phyloP scores from a whole-genome alignment of 257 asterid species.

The Petrea volubilis region DNA sequence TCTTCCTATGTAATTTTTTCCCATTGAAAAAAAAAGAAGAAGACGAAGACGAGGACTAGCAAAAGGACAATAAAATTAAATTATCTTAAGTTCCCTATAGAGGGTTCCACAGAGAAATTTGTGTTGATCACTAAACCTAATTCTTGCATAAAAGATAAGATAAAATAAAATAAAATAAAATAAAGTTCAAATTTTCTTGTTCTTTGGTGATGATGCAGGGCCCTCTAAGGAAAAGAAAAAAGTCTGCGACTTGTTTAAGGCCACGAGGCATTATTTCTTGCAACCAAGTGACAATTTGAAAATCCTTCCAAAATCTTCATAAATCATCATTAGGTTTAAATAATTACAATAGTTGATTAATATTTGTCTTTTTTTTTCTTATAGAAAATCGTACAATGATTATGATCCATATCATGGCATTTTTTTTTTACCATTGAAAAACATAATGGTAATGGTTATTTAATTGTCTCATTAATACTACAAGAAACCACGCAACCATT shows the following conservation, averaged over 20 bases:
- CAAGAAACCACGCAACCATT: too few relatives aligned
- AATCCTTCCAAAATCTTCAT: slow-evolving; percentile 23
- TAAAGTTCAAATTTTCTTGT: neutral
- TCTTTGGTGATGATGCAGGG: neutral
- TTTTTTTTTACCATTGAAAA: neutral
- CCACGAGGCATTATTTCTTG: neutral
- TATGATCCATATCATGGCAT: neutral
- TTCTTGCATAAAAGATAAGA: too few relatives aligned
- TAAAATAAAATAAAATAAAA: neutral
- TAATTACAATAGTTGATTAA: neutral
- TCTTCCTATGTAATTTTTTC: too few relatives aligned
- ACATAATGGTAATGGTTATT: neutral
- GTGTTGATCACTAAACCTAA: neutral
- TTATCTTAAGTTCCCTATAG: neutral
- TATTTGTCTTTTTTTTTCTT: neutral
- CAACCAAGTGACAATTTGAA: neutral
- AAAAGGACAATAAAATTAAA: neutral
- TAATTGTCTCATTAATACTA: too few relatives aligned
- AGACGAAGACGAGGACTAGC: neutral
- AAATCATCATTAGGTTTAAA: neutral
- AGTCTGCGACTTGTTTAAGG: neutral
- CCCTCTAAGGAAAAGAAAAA: neutral
- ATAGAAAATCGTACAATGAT: neutral
- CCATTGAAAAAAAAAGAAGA: too few relatives aligned
- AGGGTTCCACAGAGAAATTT: too few relatives aligned